Evolutionary conservation across 306 rosid genomes (phyloP), one percentile per base, ranked within the genome.

Genomic region (Prunus salicina): DNA sequence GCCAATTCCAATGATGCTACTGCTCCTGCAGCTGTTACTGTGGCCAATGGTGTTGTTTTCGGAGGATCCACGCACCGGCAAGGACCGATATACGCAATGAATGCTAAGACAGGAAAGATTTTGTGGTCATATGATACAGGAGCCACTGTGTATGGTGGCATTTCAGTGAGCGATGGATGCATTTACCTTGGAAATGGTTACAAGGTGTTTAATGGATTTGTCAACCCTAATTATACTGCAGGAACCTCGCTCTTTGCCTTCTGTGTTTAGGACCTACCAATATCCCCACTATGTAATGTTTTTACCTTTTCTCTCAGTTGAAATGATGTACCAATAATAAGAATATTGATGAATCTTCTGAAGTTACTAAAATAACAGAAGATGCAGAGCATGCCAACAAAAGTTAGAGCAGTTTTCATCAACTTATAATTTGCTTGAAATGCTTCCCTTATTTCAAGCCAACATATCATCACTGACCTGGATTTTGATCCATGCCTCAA

Each of bases 141-240:
- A 19, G 83, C 78, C 25, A 74, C 84, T 12, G 74, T 87, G 9
- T 89, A 84, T 60, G 88, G 94, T 20, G 97, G 94, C 25, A 61
- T 86, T 51, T 83, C 92, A 1, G 83, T 87, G 64, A 84, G 83
- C 30, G 58, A 86, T 2, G 94, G 89, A 12, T 91, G 91, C 81
- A 58, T 91, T n/a, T 89, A 81, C 60, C 55, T 84, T 0, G 94
- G 90, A 5, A 73, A 83, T 80, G 92, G 92, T n/a, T 91, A 87
- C 78, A 83, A 71, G 68, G 82, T 74, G 15, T 34, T 49, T 72
- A 34, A 71, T 25, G 86, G 88, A 55, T 61, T 57, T 60, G 75
- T 51, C 30, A 74, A 78, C 71, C 64, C 34, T 0, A 86, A 65
- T 49, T 79, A 63, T 19, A 87, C 92, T 0, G 74, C 82, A 6